Conservation (phyloP, 2,329 filamentous ascomycete species). For the Zymoseptoria pseudotritici region DNA sequence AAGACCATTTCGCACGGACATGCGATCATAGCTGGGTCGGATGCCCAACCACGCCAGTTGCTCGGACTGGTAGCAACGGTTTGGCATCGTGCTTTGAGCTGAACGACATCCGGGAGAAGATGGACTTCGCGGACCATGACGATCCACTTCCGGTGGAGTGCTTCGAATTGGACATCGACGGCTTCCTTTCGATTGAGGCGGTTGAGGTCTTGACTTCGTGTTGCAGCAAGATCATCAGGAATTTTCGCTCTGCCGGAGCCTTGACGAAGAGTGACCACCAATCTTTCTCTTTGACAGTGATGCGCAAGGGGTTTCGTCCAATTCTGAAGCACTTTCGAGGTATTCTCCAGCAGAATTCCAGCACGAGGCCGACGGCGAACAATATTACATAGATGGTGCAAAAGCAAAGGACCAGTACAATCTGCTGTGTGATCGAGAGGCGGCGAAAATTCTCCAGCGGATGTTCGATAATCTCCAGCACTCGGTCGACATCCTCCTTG, state of each 20-base stretch:
- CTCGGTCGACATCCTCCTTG: slow-evolving; percentile 6
- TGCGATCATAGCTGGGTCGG: background rate
- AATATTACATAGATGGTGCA: slow-evolving; percentile 8
- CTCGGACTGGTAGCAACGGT: background rate
- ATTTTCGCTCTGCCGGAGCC: slow-evolving; percentile 5
- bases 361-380: slow-evolving; percentile 6
- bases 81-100: background rate
- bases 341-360: slow-evolving; percentile 10
- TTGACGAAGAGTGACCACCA: slow-evolving; percentile 9
- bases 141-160: background rate
- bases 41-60: background rate
- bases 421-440: slow-evolving; percentile 1
- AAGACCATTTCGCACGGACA: background rate
- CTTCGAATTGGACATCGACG: background rate
- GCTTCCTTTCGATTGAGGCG: background rate
- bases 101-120: background rate
- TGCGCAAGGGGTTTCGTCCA: background rate
- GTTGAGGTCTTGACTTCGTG: slow-evolving; percentile 4
- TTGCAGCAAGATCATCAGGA: slow-evolving; percentile 10
- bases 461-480: slow-evolving; percentile 12
- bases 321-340: slow-evolving; percentile 1
- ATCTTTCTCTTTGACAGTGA: background rate
- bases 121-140: background rate
- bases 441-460: slow-evolving; percentile 8
- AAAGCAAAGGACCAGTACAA: slow-evolving; percentile 11